A percentile compares a stretch with the other conserved stretches of the same genome.
Evolutionary conservation across 768 basidiomycete species (phyloP).

Genomic region (Gymnopilus dilepis): DNA sequence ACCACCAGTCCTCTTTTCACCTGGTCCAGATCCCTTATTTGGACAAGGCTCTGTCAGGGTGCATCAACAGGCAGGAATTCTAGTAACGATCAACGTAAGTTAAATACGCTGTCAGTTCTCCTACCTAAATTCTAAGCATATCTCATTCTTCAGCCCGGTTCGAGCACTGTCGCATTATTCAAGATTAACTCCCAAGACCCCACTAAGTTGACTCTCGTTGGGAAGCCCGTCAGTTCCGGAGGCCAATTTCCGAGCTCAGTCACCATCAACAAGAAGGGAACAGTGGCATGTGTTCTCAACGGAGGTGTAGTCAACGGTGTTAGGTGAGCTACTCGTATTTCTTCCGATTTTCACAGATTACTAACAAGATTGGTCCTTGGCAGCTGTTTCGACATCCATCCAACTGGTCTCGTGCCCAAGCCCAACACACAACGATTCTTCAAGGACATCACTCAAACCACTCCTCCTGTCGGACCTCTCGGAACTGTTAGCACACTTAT

Average conservation of each 20-base stretch:
- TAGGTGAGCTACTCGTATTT: neutral
- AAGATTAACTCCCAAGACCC: constrained; percentile 48
- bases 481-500: constrained; percentile 49
- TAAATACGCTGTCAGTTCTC: too few species aligned
- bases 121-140: too few species aligned
- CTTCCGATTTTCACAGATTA: neutral
- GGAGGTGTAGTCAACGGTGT: constrained; percentile 50
- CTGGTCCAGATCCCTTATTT: constrained; percentile 16
- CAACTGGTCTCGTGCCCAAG: constrained; percentile 44
- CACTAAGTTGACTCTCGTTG: constrained; percentile 44
- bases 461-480: constrained; percentile 53
- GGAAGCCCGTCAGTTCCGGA: constrained; percentile 45
- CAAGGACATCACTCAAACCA: constrained; percentile 53
- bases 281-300: constrained; percentile 44
- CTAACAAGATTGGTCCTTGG: too few species aligned
- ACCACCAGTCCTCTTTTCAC: neutral
- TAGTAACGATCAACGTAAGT: constrained; percentile 13
- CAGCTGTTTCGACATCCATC: constrained; percentile 51
- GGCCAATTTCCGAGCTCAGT: constrained; percentile 58
- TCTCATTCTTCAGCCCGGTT: constrained; percentile 42
- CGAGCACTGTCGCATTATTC: constrained; percentile 48
- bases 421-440: constrained; percentile 47
- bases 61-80: constrained; percentile 5
- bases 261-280: constrained; percentile 36
- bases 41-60: constrained; percentile 14